phyloP scores from a whole-genome alignment of 2,329 filamentous ascomycete genomes.

The Tolypocladium cylindrosporum region DNA sequence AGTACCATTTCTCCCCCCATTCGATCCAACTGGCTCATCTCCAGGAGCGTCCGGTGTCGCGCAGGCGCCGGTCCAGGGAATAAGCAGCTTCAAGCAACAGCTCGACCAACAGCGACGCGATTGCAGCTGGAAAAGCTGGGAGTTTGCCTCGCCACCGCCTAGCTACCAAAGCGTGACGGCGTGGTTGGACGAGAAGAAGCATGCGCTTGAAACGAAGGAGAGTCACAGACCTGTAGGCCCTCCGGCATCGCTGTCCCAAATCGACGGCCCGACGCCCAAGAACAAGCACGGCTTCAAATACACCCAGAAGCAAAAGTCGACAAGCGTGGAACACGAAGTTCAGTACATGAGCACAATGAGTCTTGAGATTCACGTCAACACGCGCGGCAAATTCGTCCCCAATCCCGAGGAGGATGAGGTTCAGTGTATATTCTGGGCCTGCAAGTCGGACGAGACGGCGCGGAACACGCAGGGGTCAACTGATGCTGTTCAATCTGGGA shows the following conservation, averaged over 20 bases:
- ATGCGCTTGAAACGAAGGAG: constrained; percentile 1
- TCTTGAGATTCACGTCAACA: constrained; percentile 85
- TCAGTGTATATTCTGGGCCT: constrained; percentile 80
- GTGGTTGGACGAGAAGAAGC: constrained; percentile 48
- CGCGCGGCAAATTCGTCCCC: constrained; percentile 67
- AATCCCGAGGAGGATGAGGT: constrained; percentile 89
- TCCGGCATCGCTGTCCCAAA: constrained; percentile 58
- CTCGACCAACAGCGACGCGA: constrained; percentile 36
- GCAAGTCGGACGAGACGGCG: constrained; percentile 59
- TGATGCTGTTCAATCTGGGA: constrained; percentile 51
- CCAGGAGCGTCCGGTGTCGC: constrained; percentile 46
- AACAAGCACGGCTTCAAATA: constrained; percentile 79
- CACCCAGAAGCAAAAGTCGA: constrained; percentile 64
- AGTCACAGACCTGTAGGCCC: constrained; percentile 12
- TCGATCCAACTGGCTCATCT: constrained; percentile 53
- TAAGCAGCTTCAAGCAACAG: constrained; percentile 34
- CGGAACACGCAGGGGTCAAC: constrained; percentile 27
- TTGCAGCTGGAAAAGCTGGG: constrained; percentile 60
- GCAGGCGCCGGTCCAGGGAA: constrained; percentile 35
- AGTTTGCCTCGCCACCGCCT: constrained; percentile 63
- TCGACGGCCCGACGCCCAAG: constrained; percentile 78
- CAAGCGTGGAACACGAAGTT: constrained; percentile 70
- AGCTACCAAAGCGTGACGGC: constrained; percentile 54
- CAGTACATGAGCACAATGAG: constrained; percentile 98
- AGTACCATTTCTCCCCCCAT: constrained; percentile 69